Conservation (phyloP, 768 basidiomycete genomes). For the Cantharellus cinnabarinus region DNA sequence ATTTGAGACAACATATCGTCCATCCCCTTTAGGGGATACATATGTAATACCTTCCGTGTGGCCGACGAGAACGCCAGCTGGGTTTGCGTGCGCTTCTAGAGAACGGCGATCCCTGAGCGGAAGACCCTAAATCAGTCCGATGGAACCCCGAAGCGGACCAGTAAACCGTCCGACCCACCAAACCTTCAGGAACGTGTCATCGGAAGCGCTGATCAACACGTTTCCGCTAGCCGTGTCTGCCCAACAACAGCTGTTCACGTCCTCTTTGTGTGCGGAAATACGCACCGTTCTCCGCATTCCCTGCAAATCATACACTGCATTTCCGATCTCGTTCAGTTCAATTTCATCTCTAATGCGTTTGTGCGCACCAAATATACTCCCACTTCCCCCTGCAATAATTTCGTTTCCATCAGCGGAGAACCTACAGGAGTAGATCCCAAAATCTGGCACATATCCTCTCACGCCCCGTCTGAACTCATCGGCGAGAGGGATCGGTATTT, state of each 20-base stretch:
- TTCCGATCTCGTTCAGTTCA: slow-evolving; percentile 7
- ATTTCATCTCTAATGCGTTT: neutral
- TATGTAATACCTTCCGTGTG: slow-evolving; percentile 94
- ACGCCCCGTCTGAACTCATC: neutral
- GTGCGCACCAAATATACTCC: slow-evolving; percentile 22
- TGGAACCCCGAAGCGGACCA: neutral
- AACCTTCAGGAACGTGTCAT: slow-evolving; percentile 86
- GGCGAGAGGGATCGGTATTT: slow-evolving; percentile 35
- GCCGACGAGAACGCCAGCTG: slow-evolving; percentile 83
- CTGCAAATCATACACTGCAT: slow-evolving; percentile 74
- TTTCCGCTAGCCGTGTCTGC: slow-evolving; percentile 86
- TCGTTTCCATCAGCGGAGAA: slow-evolving; percentile 96
- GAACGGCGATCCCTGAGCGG: slow-evolving; percentile 31
- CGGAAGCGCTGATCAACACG: slow-evolving; percentile 84
- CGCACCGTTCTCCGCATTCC: slow-evolving; percentile 60
- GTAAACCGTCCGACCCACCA: slow-evolving; percentile 35
- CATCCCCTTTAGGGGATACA: slow-evolving; percentile 89
- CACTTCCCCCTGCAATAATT: slow-evolving; percentile 78
- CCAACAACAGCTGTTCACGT: slow-evolving; percentile 93
- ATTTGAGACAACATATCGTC: slow-evolving; percentile 85
- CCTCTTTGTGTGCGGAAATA: slow-evolving; percentile 71
- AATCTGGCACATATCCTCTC: neutral
- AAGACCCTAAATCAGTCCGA: neutral
- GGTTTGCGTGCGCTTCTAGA: slow-evolving; percentile 33
- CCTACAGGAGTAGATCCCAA: slow-evolving; percentile 71